Evolutionary conservation across 2,329 filamentous ascomycete species (phyloP), one percentile per base, ranked within the genome.

Genomic region (Fusarium tjaetaba): DNA sequence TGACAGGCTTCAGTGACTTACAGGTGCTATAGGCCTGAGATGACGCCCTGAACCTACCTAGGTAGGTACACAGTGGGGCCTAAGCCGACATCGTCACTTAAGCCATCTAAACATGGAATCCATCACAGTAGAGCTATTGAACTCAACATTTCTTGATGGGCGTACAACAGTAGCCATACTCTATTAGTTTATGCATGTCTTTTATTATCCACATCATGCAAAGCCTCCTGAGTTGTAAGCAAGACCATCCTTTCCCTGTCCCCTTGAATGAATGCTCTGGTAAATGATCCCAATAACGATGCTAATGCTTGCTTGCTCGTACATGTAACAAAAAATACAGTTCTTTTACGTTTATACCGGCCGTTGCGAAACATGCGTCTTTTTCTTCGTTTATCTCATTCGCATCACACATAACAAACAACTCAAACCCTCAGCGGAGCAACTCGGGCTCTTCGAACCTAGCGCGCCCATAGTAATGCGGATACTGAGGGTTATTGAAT

Each of bases 401-500:
- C 32, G 36, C 11, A 6, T 49, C 26, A 39, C 39, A 55, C 43
- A 61, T 45, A 22, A 36, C 22, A 45, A 22, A 36, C 32, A 46
- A 39, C 26, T 57, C 28, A 22, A 24, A 43, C 45, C 36, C 36
- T 78, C 51, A 77, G 51, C 63, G 68, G 38, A 77, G 70, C 75
- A 79, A 75, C 62, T 83, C 81, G n/a, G 81, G 78, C 61, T 84
- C 82, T 56, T 84, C 82, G 64, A 84, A 84, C 59, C 82, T 80
- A 41, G 82, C 82, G 58, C 80, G 81, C 48, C 80, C 79, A 66
- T 81, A 80, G 59, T 79, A 79, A 65, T 81, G 73, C 45, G 82
- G 82, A 43, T 82, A 80, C 57, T 84, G 81, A 56, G 82, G 80
- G 51, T 82, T 82, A 61, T 83, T 83, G 81, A 94, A 94, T 72